Evolutionary conservation across 176 grass and related monocot genomes (phyloP).

Genomic region (Bolboschoenus planiculmis): DNA sequence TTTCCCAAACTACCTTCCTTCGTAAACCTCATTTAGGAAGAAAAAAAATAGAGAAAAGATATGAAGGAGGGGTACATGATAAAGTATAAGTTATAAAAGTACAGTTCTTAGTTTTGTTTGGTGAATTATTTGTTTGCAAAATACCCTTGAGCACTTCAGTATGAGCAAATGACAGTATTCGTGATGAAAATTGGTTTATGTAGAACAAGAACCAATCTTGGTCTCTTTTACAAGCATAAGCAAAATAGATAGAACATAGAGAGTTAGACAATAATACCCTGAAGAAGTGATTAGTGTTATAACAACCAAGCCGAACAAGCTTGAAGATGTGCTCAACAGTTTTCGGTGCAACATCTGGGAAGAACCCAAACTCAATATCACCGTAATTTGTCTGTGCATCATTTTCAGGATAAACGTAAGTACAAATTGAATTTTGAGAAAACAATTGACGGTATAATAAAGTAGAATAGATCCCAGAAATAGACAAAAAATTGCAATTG

Average conservation of each 20-base stretch:
- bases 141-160: neutral
- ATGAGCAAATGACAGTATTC: neutral
- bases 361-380: constrained; percentile 93
- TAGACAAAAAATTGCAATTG: neutral
- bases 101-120: neutral
- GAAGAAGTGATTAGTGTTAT: constrained; percentile 96
- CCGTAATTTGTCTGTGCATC: constrained; percentile 65
- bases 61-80: neutral
- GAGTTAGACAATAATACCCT: constrained; percentile 40
- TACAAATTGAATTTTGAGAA: constrained; percentile 10
- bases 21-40: neutral
- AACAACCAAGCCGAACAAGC: constrained; percentile 86
- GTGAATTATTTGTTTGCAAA: neutral
- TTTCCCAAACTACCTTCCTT: neutral
- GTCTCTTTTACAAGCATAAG: neutral
- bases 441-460: neutral
- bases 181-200: neutral
- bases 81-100: neutral
- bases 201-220: neutral
- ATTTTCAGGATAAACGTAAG: constrained; percentile 17
- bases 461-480: neutral
- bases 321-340: constrained; percentile 91
- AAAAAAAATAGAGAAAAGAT: neutral
- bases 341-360: constrained; percentile 76
- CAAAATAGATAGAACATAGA: neutral